phyloP scores from a whole-genome alignment of 75 land plant species.

The Pinus taeda region DNA sequence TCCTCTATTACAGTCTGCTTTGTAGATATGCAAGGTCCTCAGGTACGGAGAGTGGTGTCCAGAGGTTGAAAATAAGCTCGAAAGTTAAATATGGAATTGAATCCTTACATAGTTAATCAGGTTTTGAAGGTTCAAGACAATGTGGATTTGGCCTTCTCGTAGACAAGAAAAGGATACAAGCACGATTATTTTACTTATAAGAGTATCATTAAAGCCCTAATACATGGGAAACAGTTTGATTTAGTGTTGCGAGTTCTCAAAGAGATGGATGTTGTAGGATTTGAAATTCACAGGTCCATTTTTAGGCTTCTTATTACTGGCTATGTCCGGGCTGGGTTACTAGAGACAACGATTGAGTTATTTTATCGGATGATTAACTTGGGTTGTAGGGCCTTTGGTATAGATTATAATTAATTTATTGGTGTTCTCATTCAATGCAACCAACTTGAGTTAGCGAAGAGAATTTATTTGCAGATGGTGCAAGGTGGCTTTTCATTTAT shows the following conservation, averaged over 20 bases:
- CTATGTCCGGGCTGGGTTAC: slow-evolving; percentile 32
- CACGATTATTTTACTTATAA: slow-evolving; percentile 18
- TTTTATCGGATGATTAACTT: slow-evolving; percentile 71
- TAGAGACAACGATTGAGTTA: slow-evolving; percentile 45
- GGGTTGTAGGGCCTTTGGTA: slow-evolving; percentile 53
- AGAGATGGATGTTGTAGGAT: slow-evolving; percentile 9
- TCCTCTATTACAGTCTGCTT: background rate
- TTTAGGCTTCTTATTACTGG: slow-evolving; percentile 36
- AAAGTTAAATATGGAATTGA: slow-evolving; percentile 16
- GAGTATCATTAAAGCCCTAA: slow-evolving; percentile 12
- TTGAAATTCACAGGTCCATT: slow-evolving; percentile 24
- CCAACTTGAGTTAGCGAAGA: slow-evolving; percentile 49
- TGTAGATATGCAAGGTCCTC: slow-evolving; percentile 6
- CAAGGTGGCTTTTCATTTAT: slow-evolving; percentile 38
- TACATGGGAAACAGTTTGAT: slow-evolving; percentile 8
- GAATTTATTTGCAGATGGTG: slow-evolving; percentile 38
- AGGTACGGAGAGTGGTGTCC: slow-evolving; percentile 18
- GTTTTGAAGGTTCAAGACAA: slow-evolving; percentile 22
- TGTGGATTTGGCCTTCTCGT: slow-evolving; percentile 17
- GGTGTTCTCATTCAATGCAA: slow-evolving; percentile 51
- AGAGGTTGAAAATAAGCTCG: slow-evolving; percentile 21
- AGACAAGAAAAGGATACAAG: slow-evolving; percentile 9
- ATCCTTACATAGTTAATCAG: slow-evolving; percentile 24
- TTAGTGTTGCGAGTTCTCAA: slow-evolving; percentile 10
- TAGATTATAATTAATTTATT: slow-evolving; percentile 72